Conservation (phyloP, 768 basidiomycete species). For the Mycena latifolia region DNA sequence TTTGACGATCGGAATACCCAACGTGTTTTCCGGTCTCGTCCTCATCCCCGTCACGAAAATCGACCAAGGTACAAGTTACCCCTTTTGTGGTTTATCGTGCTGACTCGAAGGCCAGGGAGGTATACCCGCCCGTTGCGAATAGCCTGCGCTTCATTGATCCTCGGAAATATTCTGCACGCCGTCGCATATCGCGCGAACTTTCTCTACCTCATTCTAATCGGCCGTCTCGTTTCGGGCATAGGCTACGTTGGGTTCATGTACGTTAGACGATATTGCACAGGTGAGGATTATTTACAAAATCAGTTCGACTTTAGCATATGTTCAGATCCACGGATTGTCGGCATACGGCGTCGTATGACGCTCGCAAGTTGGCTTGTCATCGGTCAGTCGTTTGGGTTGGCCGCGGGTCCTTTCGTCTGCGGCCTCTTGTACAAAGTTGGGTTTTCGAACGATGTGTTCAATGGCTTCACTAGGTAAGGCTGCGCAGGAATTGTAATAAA, state of each 20-base stretch:
- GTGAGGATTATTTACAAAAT: background rate
- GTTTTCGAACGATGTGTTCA: conserved; percentile 58
- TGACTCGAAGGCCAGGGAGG: conserved; percentile 52
- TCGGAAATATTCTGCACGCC: conserved; percentile 75
- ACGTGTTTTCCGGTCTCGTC: conserved; percentile 67
- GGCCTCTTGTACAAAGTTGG: conserved; percentile 63
- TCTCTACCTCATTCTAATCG: conserved; percentile 78
- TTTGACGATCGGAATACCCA: conserved; percentile 75
- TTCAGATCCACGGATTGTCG: conserved; percentile 69
- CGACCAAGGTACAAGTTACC: conserved; percentile 63
- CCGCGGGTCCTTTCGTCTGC: conserved; percentile 61
- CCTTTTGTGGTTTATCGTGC: background rate
- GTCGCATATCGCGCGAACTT: conserved; percentile 59
- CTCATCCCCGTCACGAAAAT: conserved; percentile 68
- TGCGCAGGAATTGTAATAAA: background rate
- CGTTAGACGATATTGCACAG: conserved; percentile 76
- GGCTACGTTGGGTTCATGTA: conserved; percentile 78
- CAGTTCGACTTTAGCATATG: background rate
- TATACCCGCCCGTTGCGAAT: conserved; percentile 69
- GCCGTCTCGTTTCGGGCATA: conserved; percentile 73
- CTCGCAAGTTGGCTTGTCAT: conserved; percentile 63
- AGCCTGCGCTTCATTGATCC: conserved; percentile 62
- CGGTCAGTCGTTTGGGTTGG: conserved; percentile 61
- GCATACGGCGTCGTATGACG: conserved; percentile 61
- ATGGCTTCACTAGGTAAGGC: conserved; percentile 59